Conservation (phyloP, 2,329 filamentous ascomycete species). For the Fusarium napiforme region DNA sequence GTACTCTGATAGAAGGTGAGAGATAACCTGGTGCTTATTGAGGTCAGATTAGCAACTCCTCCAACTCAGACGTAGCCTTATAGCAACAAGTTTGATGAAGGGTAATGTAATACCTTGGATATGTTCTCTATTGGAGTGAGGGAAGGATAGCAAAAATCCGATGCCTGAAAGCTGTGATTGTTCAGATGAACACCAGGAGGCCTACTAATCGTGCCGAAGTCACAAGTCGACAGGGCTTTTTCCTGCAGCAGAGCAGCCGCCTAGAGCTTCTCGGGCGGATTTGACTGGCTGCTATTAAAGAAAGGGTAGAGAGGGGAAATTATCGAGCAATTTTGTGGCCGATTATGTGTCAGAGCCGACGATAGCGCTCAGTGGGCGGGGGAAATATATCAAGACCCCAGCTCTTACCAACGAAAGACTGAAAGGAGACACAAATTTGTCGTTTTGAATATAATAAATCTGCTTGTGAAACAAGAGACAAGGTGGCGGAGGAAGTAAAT, state of each 20-base stretch:
- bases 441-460: not conserved
- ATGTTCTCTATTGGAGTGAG: not conserved
- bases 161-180: not conserved
- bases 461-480: not conserved
- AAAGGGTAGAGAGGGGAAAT: constrained; percentile 14
- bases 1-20: not conserved
- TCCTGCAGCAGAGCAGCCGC: constrained; percentile 13
- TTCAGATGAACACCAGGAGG: constrained; percentile 1
- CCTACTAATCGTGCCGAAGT: constrained; percentile 17
- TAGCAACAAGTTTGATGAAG: not conserved
- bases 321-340: constrained; percentile 32
- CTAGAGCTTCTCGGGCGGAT: constrained; percentile 15
- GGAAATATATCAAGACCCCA: not conserved
- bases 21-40: not conserved
- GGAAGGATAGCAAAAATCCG: not conserved
- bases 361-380: constrained; percentile 22
- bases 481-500: constrained; percentile 19
- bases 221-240: constrained; percentile 30
- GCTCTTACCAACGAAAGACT: not conserved
- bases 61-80: not conserved
- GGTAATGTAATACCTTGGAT: constrained; percentile 11
- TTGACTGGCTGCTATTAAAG: constrained; percentile 19
- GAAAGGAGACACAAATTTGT: not conserved
- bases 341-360: constrained; percentile 29
- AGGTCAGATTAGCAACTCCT: constrained; percentile 10